phyloP scores from a whole-genome alignment of 345 rosid species.

The Linum trigynum region DNA sequence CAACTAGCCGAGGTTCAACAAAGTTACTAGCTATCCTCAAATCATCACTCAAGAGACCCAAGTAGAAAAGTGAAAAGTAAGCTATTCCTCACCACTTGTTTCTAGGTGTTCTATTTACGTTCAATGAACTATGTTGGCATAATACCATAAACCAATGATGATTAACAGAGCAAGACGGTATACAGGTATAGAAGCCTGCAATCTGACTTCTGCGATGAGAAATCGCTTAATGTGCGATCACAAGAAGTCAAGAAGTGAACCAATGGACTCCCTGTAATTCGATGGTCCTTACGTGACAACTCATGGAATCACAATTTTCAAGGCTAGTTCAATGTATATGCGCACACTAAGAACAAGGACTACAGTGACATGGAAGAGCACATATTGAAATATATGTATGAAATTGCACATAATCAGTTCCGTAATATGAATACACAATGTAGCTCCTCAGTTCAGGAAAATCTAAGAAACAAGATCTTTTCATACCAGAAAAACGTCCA shows the following conservation, averaged over 20 bases:
- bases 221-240: neutral
- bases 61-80: too few relatives aligned
- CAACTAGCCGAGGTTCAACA: too few relatives aligned
- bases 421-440: neutral
- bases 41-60: too few relatives aligned
- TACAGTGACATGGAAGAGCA: neutral
- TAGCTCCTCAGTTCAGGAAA: neutral
- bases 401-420: too few relatives aligned
- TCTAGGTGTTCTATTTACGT: too few relatives aligned
- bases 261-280: neutral
- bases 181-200: neutral
- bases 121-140: neutral
- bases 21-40: too few relatives aligned
- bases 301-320: neutral
- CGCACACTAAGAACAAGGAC: neutral
- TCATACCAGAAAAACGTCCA: constrained; percentile 73
- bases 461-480: neutral
- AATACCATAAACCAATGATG: neutral
- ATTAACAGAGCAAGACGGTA: neutral
- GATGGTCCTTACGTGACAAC: neutral
- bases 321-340: neutral
- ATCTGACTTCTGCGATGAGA: neutral
- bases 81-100: neutral
- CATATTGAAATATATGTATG: neutral
- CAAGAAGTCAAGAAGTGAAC: neutral